Evolutionary conservation across 2,329 filamentous ascomycete species (phyloP).

Genomic region (Monosporascus sp.): DNA sequence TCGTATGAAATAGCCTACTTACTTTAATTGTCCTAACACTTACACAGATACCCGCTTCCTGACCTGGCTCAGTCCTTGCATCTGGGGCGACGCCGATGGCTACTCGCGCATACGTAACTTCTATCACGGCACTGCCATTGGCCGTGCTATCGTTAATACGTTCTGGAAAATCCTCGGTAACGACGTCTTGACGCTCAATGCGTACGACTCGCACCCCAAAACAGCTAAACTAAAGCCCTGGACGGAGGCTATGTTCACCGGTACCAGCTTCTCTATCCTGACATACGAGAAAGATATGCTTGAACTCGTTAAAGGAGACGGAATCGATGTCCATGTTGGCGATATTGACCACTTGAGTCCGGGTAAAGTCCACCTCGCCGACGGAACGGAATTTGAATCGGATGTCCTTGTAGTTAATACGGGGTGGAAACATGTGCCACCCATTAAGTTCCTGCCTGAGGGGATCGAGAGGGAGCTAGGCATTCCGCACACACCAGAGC

Average conservation of each 20-base stretch:
- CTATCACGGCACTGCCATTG: constrained; percentile 52
- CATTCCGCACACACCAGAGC: constrained; percentile 31
- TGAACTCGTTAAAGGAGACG: constrained; percentile 46
- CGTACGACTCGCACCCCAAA: constrained; percentile 49
- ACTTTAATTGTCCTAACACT: neutral
- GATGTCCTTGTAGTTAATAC: constrained; percentile 51
- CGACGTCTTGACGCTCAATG: constrained; percentile 50
- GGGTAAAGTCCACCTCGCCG: constrained; percentile 39
- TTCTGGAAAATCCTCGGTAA: constrained; percentile 55
- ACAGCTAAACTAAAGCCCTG: constrained; percentile 50
- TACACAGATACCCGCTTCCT: constrained; percentile 54
- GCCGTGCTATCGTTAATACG: constrained; percentile 46
- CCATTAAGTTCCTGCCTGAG: constrained; percentile 39
- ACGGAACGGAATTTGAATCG: constrained; percentile 33
- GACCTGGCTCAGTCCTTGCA: constrained; percentile 70
- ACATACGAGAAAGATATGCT: constrained; percentile 55
- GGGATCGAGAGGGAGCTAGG: constrained; percentile 39
- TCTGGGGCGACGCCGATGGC: constrained; percentile 62
- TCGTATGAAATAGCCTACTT: constrained; percentile 15
- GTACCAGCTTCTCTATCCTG: constrained; percentile 51
- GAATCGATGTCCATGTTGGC: constrained; percentile 49
- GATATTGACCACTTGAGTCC: constrained; percentile 45
- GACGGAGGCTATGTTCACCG: constrained; percentile 47
- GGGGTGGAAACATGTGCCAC: constrained; percentile 44
- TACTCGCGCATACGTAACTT: constrained; percentile 49